These are phyloP conservation scores for Talaromyces sp. DNA, from an alignment of 2,329 filamentous ascomycete species.

Conservation along the genomic window DNA sequence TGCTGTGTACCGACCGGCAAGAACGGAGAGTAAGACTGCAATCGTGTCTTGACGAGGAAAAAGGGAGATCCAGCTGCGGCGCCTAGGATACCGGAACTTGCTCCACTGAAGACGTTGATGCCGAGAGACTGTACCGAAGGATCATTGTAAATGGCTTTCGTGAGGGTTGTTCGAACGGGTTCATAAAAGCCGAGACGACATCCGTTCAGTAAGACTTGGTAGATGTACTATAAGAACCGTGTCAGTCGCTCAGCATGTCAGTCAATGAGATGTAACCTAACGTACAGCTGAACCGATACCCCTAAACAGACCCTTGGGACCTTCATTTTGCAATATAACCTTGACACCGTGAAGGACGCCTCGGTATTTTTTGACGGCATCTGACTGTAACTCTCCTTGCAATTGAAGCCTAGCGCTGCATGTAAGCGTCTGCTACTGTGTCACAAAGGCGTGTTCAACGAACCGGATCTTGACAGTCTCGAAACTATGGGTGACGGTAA, in stretches of 20 bases:
- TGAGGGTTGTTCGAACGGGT: conserved; percentile 74
- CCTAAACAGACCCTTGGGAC: conserved; percentile 77
- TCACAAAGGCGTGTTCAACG: conserved; percentile 29
- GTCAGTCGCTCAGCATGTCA: not conserved
- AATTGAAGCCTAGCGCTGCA: conserved; percentile 71
- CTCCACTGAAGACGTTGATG: conserved; percentile 92
- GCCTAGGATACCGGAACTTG: conserved; percentile 82
- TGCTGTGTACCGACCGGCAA: conserved; percentile 97
- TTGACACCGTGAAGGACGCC: conserved; percentile 88
- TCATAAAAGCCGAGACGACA: conserved; percentile 98
- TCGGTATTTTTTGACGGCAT: conserved; percentile 83
- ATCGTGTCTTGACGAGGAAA: conserved; percentile 93
- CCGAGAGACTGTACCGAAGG: conserved; percentile 75
- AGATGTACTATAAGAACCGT: conserved; percentile 65
- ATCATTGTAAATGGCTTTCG: conserved; percentile 69
- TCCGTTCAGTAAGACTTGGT: conserved; percentile 94
- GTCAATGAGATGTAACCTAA: conserved; percentile 18
- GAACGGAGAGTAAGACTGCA: conserved; percentile 91
- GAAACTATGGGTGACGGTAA: conserved; percentile 96
- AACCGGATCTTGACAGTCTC: conserved; percentile 98
- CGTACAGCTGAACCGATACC: conserved; percentile 78
- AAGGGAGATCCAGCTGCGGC: conserved; percentile 93
- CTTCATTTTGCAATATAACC: conserved; percentile 89
- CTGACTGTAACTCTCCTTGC: conserved; percentile 87
- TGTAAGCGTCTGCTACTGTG: conserved; percentile 1